phyloP scores from a whole-genome alignment of 306 rosid species.

The Acacia acuminata region DNA sequence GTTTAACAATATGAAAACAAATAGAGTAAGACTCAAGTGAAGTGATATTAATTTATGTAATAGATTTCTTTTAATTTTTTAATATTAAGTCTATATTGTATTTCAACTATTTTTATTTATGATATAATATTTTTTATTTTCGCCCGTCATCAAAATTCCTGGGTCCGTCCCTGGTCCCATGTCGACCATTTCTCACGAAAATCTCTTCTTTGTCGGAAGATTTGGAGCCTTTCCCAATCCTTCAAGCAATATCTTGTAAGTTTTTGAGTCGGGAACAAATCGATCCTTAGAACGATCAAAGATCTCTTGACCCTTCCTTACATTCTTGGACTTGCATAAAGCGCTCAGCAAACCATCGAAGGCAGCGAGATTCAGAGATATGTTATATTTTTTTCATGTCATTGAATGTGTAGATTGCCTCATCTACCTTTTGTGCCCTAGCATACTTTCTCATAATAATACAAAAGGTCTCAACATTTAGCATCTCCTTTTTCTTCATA shows the following conservation, averaged over 20 bases:
- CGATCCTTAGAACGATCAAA: slow-evolving; percentile 66
- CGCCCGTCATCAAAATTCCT: too few species aligned
- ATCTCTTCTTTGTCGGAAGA: slow-evolving; percentile 72
- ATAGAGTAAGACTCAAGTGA: too few species aligned
- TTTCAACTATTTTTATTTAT: too few species aligned
- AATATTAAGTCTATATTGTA: too few species aligned
- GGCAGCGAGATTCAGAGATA: slow-evolving; percentile 63
- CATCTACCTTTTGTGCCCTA: slow-evolving; percentile 80
- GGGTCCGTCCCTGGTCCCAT: too few species aligned
- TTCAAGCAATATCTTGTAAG: slow-evolving; percentile 69
- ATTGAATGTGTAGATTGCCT: slow-evolving; percentile 80
- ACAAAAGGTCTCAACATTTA: slow-evolving; percentile 82
- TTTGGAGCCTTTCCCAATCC: slow-evolving; percentile 93
- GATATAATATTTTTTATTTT: too few species aligned
- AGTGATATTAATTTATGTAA: too few species aligned
- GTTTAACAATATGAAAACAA: too few species aligned
- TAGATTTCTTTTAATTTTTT: too few species aligned
- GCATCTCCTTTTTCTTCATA: slow-evolving; percentile 65
- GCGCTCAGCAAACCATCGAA: slow-evolving; percentile 80
- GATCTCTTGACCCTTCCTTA: slow-evolving; percentile 85
- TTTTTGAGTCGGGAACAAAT: slow-evolving; percentile 69
- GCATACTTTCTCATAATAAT: slow-evolving; percentile 85
- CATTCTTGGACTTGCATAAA: slow-evolving; percentile 79
- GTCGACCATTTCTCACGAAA: slow-evolving; percentile 67
- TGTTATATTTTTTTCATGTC: slow-evolving; percentile 70